Conservation (phyloP, 2,329 filamentous ascomycete genomes). For the Reticulascus tulasneorum region DNA sequence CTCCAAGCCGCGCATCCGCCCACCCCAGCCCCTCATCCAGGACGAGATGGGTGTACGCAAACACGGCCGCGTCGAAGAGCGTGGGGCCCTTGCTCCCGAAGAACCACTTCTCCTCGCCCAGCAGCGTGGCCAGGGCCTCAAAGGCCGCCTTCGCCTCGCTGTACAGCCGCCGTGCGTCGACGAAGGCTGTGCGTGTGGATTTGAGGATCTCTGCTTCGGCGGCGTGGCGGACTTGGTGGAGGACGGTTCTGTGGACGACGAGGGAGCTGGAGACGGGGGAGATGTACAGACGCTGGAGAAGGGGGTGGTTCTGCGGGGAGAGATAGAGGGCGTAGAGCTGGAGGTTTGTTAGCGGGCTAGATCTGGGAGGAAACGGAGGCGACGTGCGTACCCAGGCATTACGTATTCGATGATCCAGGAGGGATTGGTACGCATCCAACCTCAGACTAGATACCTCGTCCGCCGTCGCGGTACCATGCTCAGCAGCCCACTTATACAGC, state of each 20-base stretch:
- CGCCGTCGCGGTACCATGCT: slow-evolving; percentile 34
- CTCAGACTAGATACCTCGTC: slow-evolving; percentile 50
- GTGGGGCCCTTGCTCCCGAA: slow-evolving; percentile 52
- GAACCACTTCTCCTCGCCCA: slow-evolving; percentile 44
- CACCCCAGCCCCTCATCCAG: slow-evolving; percentile 62
- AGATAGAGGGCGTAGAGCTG: slow-evolving; percentile 84
- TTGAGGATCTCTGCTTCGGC: slow-evolving; percentile 73
- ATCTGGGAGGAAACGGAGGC: background rate
- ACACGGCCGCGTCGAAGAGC: slow-evolving; percentile 83
- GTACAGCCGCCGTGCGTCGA: slow-evolving; percentile 35
- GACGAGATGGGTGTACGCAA: slow-evolving; percentile 83
- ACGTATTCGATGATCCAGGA: slow-evolving; percentile 74
- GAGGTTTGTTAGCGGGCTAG: too few species aligned
- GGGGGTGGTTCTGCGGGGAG: slow-evolving; percentile 57
- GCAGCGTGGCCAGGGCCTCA: slow-evolving; percentile 38
- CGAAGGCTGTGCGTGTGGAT: slow-evolving; percentile 36
- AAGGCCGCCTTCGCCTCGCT: slow-evolving; percentile 41
- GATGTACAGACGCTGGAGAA: slow-evolving; percentile 72
- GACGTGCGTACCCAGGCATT: slow-evolving; percentile 69
- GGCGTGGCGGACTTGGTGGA: slow-evolving; percentile 65
- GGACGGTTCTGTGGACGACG: slow-evolving; percentile 60
- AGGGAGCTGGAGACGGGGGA: slow-evolving; percentile 53
- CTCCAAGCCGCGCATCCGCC: slow-evolving; percentile 57
- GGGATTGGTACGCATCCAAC: slow-evolving; percentile 71
- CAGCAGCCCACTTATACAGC: slow-evolving; percentile 64